Percentiles rank a stretch among this genome's conserved stretches.
Conservation (phyloP, 2,329 filamentous ascomycete genomes). For the Penicillium vulpinum region DNA sequence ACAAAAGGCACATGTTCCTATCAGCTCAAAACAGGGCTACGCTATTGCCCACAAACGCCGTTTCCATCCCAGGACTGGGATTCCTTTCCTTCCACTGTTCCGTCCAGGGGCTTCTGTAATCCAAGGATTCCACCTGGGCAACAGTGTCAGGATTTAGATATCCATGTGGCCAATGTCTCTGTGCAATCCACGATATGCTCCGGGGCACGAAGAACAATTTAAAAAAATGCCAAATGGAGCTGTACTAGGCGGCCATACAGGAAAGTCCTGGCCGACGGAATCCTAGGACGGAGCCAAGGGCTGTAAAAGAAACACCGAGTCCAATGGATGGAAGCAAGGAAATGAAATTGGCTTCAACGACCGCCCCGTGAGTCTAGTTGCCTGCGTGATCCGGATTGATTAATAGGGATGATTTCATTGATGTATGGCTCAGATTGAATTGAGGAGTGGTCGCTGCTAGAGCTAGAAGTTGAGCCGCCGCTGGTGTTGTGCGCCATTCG, state of each 20-base stretch:
- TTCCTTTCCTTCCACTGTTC: not conserved
- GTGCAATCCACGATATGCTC: not conserved
- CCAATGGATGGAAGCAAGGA: not conserved
- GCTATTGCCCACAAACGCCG: not conserved
- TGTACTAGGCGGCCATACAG: not conserved
- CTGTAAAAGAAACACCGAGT: not conserved
- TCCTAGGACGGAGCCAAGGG: not conserved
- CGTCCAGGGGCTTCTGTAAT: not conserved
- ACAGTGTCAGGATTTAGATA: not conserved
- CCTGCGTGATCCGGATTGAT: slow-evolving; percentile 31
- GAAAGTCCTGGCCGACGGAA: not conserved
- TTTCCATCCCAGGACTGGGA: not conserved
- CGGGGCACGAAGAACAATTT: not conserved
- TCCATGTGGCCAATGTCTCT: not conserved
- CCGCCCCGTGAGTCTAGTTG: slow-evolving; percentile 32
- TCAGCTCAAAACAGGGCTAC: not conserved
- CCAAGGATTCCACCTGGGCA: not conserved
- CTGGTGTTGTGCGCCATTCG: slow-evolving; percentile 41
- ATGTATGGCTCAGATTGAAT: slow-evolving; percentile 40
- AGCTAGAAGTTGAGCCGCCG: slow-evolving; percentile 13
- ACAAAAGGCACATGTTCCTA: slow-evolving; percentile 1
- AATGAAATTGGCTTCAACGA: slow-evolving; percentile 11
- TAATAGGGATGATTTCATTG: slow-evolving; percentile 45
- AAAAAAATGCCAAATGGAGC: not conserved
- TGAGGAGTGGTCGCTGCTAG: slow-evolving; percentile 1